phyloP scores from a whole-genome alignment of 441 rosid species.

The Gossypium trilobum region DNA sequence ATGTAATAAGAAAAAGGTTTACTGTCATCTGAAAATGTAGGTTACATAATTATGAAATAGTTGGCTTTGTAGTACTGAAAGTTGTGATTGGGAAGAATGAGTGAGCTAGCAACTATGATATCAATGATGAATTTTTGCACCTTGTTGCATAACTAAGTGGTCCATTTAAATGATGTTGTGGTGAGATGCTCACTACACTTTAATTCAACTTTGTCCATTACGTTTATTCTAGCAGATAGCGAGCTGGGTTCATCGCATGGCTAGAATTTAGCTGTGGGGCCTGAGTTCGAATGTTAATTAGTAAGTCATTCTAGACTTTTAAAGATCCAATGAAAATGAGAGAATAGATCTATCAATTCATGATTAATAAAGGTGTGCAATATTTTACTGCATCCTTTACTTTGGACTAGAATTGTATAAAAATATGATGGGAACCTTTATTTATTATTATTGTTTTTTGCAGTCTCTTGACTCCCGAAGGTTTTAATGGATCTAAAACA shows the following conservation, averaged over 20 bases:
- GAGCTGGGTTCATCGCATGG: background rate
- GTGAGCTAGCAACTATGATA: background rate
- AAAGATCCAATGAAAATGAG: background rate
- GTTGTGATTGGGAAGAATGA: background rate
- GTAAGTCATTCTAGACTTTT: background rate
- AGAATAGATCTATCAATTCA: background rate
- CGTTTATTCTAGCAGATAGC: background rate
- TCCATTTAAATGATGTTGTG: background rate
- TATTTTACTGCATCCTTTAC: background rate
- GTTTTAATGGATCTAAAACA: slow-evolving; percentile 27
- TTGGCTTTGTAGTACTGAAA: background rate
- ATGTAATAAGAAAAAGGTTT: background rate
- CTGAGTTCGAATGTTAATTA: background rate
- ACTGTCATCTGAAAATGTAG: background rate
- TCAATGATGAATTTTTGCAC: background rate
- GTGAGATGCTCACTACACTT: background rate
- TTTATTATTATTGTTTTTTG: slow-evolving; percentile 7
- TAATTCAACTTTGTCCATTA: background rate
- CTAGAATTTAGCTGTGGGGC: background rate
- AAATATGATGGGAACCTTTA: slow-evolving; percentile 15
- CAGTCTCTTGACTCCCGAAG: slow-evolving; percentile 38
- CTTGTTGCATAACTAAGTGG: slow-evolving; percentile 1
- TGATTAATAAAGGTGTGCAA: background rate
- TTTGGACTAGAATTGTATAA: background rate
- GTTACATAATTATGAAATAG: background rate